A percentile compares a stretch with the other conserved stretches of the same genome.
phyloP scores from a whole-genome alignment of 148 eudicot genomes.

The Nepenthes gracilis region DNA sequence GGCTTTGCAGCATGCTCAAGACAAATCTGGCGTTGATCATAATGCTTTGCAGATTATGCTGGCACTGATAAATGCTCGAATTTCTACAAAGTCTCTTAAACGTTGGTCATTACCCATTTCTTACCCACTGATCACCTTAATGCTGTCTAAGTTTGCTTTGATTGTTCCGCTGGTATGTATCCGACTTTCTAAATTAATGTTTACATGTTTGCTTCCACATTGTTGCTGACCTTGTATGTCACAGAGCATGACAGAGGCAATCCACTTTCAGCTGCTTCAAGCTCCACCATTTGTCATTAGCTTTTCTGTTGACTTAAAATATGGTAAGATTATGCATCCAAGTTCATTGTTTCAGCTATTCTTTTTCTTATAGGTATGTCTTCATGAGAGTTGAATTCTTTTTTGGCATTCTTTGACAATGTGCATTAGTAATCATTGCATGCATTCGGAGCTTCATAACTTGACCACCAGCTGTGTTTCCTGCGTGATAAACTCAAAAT shows the following conservation, averaged over 20 bases:
- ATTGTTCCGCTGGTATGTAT: slow-evolving; percentile 77
- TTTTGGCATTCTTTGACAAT: not conserved
- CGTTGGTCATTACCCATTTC: slow-evolving; percentile 59
- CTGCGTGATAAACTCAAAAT: too few species aligned
- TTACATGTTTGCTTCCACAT: not conserved
- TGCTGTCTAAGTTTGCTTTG: slow-evolving; percentile 86
- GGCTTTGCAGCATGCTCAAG: not conserved
- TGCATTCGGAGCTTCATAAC: too few species aligned
- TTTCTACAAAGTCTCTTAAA: slow-evolving; percentile 56
- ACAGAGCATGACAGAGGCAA: slow-evolving; percentile 72
- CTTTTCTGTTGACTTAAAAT: slow-evolving; percentile 75
- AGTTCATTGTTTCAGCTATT: not conserved
- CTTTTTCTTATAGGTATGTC: not conserved
- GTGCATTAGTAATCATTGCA: not conserved
- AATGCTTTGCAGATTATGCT: slow-evolving; percentile 37
- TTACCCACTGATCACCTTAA: slow-evolving; percentile 43
- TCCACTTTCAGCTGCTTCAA: slow-evolving; percentile 81
- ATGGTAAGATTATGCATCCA: slow-evolving; percentile 34
- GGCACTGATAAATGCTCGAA: slow-evolving; percentile 85
- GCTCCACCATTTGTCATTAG: slow-evolving; percentile 63
- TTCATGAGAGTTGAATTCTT: not conserved
- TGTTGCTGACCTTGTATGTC: not conserved
- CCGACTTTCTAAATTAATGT: not conserved
- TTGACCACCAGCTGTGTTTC: too few species aligned
- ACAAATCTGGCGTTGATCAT: not conserved